phyloP scores from a whole-genome alignment of 2,329 filamentous ascomycete genomes.

The Ophiosphaerella herpotricha region DNA sequence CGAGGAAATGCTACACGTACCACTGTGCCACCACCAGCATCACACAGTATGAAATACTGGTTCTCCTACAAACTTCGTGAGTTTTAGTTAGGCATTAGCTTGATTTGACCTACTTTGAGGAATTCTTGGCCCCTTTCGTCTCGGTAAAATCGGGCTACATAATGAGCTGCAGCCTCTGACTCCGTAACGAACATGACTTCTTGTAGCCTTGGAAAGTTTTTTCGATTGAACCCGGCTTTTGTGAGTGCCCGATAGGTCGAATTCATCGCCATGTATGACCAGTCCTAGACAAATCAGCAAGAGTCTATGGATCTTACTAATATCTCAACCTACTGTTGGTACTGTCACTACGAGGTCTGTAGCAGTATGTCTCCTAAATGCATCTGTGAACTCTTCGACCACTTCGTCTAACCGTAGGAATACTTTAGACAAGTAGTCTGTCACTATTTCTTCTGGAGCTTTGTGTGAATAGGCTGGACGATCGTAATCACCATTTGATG shows the following conservation, averaged over 20 bases:
- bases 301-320: neutral
- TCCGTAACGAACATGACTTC: constrained; percentile 33
- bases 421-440: constrained; percentile 32
- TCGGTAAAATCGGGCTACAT: constrained; percentile 26
- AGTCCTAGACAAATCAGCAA: constrained; percentile 21
- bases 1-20: constrained; percentile 3
- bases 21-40: constrained; percentile 26
- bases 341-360: constrained; percentile 38
- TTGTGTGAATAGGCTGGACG: constrained; percentile 27
- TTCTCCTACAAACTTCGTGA: neutral
- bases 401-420: constrained; percentile 16
- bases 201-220: constrained; percentile 26
- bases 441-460: constrained; percentile 31
- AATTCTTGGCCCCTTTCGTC: constrained; percentile 18
- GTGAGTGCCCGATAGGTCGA: constrained; percentile 29
- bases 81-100: neutral
- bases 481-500: constrained; percentile 3
- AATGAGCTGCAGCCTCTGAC: constrained; percentile 37
- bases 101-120: constrained; percentile 1
- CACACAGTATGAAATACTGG: constrained; percentile 21
- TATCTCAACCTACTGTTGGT: constrained; percentile 14
- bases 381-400: constrained; percentile 13
- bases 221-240: constrained; percentile 32
- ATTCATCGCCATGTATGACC: constrained; percentile 36
- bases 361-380: constrained; percentile 9